Conservation (phyloP, 2,329 filamentous ascomycete species). For the Waltergamsia citrina region DNA sequence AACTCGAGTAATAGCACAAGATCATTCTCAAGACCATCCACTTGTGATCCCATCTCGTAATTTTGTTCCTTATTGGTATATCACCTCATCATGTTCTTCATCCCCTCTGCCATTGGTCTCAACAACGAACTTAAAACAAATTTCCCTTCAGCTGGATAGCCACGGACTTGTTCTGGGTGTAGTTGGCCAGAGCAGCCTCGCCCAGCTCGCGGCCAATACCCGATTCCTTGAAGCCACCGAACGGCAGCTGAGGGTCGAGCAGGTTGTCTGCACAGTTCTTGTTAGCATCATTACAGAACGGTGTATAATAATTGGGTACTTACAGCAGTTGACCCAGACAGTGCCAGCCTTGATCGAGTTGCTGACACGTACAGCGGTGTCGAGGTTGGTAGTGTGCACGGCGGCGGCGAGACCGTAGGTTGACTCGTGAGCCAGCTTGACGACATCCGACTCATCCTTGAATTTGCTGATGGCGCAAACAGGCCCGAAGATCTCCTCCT, state of each 20-base stretch:
- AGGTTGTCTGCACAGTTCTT: constrained; percentile 58
- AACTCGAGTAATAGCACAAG: no score
- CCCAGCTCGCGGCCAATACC: constrained; percentile 72
- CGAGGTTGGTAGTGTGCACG: constrained; percentile 69
- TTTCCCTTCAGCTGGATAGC: constrained; percentile 30
- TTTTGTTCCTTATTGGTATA: no score
- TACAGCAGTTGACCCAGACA: constrained; percentile 6
- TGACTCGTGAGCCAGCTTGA: constrained; percentile 62
- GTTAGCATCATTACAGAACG: no score
- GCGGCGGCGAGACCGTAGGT: constrained; percentile 72
- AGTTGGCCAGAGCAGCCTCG: constrained; percentile 57
- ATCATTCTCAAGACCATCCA: no score
- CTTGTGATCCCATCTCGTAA: no score
- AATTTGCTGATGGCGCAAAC: constrained; percentile 77
- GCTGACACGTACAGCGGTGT: constrained; percentile 67
- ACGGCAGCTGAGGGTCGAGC: constrained; percentile 55
- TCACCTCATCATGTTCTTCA: constrained; percentile 2
- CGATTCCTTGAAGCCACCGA: constrained; percentile 70
- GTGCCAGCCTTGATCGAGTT: constrained; percentile 34
- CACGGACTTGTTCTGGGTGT: constrained; percentile 61
- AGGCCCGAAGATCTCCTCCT: constrained; percentile 83
- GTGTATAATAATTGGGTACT: constrained; percentile 14
- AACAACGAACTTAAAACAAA: constrained; percentile 11
- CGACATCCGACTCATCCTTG: constrained; percentile 66
- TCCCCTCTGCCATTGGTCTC: not conserved